A percentile compares a stretch with the other conserved stretches of the same genome.
These are phyloP conservation scores for Neurospora sp. DNA, from an alignment of 495 filamentous ascomycete genomes.

Conservation along the genomic window DNA sequence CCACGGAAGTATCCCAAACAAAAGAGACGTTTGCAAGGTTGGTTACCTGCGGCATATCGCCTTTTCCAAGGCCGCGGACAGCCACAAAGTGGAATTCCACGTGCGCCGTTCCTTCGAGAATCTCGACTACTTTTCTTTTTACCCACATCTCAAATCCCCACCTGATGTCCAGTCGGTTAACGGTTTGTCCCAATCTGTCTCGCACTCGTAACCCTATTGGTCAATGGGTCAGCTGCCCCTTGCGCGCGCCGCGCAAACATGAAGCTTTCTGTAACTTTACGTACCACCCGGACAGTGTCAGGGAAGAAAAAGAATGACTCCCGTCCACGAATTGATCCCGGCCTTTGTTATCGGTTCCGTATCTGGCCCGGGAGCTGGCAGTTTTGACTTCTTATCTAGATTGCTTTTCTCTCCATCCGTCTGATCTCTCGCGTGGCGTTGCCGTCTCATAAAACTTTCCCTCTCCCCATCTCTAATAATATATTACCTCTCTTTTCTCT, in stretches of 20 bases:
- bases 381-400: not conserved
- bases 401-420: not conserved
- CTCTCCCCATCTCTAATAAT: not conserved
- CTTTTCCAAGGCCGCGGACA: not conserved
- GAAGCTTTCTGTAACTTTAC: not conserved
- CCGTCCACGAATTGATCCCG: not conserved
- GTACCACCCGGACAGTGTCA: not conserved
- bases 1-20: not conserved
- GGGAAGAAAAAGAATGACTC: not conserved
- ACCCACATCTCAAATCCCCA: not conserved
- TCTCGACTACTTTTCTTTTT: not conserved
- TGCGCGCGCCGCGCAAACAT: not conserved
- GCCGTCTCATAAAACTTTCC: not conserved
- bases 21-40: not conserved
- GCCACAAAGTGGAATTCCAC: not conserved
- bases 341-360: not conserved
- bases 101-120: not conserved
- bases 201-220: conserved; percentile 11
- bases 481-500: not conserved
- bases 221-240: conserved; percentile 21
- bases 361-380: not conserved
- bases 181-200: not conserved
- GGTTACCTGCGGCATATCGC: not conserved
- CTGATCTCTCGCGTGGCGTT: not conserved
- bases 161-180: not conserved